Conservation (phyloP, 495 filamentous ascomycete species). For the Pyrenula aspistea region DNA sequence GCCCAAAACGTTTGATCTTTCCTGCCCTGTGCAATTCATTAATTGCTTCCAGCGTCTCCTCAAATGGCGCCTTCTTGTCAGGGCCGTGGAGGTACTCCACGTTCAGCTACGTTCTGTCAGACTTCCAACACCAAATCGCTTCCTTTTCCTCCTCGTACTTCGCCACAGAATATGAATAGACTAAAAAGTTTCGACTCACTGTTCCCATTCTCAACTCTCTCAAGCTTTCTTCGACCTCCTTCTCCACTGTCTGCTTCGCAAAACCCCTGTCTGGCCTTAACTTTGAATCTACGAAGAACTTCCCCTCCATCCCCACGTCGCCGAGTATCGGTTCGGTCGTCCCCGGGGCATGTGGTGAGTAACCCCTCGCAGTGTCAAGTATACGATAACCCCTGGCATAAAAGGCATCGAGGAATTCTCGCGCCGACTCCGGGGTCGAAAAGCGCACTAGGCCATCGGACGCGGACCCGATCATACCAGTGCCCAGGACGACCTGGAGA, state of each 20-base stretch:
- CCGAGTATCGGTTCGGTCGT: constrained; percentile 14
- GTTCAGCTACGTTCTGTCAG: constrained; percentile 27
- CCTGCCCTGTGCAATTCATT: constrained; percentile 23
- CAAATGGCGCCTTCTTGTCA: constrained; percentile 26
- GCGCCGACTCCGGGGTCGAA: constrained; percentile 8
- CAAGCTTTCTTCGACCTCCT: constrained; percentile 16
- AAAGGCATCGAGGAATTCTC: constrained; percentile 9
- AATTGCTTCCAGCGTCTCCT: constrained; percentile 27
- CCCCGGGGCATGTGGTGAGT: constrained; percentile 5
- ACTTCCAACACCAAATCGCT: constrained; percentile 12
- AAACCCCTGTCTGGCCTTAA: constrained; percentile 6
- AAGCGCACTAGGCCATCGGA: constrained; percentile 7
- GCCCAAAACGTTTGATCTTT: constrained; percentile 27
- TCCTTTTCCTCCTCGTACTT: neutral
- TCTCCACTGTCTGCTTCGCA: constrained; percentile 9
- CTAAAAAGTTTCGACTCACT: constrained; percentile 3
- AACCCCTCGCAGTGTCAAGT: constrained; percentile 17
- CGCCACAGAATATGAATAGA: no score
- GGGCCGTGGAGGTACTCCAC: constrained; percentile 30
- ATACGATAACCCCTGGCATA: constrained; percentile 9
- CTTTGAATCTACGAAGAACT: constrained; percentile 15
- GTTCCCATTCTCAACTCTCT: constrained; percentile 11
- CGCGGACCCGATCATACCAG: neutral
- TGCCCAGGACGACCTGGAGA: neutral
- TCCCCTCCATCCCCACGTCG: neutral